Base-by-base conservation (phyloP, 2,329 filamentous ascomycete genomes). In the Fusarium algeriense region DNA sequence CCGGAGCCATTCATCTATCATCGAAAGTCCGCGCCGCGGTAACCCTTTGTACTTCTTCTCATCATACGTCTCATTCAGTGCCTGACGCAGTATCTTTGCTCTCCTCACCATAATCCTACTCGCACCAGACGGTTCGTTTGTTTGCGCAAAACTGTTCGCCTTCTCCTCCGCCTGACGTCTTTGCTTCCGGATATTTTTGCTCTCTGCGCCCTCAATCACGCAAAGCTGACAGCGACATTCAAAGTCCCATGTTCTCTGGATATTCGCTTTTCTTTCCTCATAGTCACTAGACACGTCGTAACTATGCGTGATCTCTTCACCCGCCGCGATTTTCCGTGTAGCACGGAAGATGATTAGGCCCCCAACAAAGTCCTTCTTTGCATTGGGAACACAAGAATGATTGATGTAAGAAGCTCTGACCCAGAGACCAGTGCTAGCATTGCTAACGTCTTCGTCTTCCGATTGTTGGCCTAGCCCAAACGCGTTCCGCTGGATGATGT, bases 271-370 rank as follows among this genome's bases (percentile, higher is more conserved):
- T 17, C 79, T 73, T 1, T 50, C 56, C 1, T 79, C 76, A 41
- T 71, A 77, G 46, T 76, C 73, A 35, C 66, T 69, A 0, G 70
- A 71, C 17, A 76, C 78, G 35, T 78, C 76, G 65, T 83, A 82
- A 19, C 50, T 49, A 49, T 80, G 76, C 0, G 75, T 75, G 7
- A 82, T 73, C 55, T 82, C 80, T n/a, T 81, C 79, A 9, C 80
- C 80, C 6, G 60, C 52, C 2, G 48, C 28, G 40, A 83, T 82
- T n/a, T 59, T 40, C 7, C 76, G 73, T 2, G 63, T 75, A 4
- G 83, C 81, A 8, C 81, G 81, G 12, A 85, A 58, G 7, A 84
- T 69, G 56, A 83, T 77, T 6, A 83, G 58, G 62, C 83, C 83
- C 26, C 83, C 83, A 9, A 83, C 73, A 49, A 79, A 83, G 4